Evolutionary conservation across 805 yeast genomes (phyloP).

Genomic region (Debaryomyces castellii): DNA sequence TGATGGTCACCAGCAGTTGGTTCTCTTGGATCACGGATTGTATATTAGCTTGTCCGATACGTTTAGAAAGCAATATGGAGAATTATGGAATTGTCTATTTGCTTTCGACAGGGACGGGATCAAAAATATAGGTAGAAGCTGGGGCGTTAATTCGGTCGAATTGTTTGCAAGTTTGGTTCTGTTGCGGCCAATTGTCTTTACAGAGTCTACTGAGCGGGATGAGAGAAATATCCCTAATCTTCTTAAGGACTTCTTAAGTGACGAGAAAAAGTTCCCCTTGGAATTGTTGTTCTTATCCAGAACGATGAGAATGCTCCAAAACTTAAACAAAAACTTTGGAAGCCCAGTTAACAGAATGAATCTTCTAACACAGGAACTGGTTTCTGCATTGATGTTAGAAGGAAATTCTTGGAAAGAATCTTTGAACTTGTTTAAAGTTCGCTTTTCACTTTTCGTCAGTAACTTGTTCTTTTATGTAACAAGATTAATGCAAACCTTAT

Average conservation of each 20-base stretch:
- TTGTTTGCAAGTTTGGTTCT: constrained; percentile 57
- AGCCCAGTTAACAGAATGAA: constrained; percentile 76
- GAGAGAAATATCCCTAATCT: constrained; percentile 44
- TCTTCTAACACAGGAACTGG: constrained; percentile 58
- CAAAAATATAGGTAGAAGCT: constrained; percentile 45
- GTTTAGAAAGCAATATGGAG: constrained; percentile 56
- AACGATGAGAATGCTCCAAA: constrained; percentile 74
- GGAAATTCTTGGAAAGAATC: constrained; percentile 8
- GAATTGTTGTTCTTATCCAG: constrained; percentile 65
- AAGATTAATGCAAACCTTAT: constrained; percentile 30
- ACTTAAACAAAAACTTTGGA: constrained; percentile 61
- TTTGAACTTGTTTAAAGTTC: constrained; percentile 18
- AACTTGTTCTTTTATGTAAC: constrained; percentile 31
- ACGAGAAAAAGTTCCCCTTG: constrained; percentile 65
- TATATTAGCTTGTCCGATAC: constrained; percentile 53
- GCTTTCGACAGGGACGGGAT: constrained; percentile 50
- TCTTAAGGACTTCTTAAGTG: constrained; percentile 56
- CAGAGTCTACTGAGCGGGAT: constrained; percentile 21
- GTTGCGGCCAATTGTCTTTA: constrained; percentile 44
- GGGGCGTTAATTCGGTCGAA: constrained; percentile 74
- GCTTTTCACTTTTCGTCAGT: constrained; percentile 24
- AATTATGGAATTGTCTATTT: constrained; percentile 63
- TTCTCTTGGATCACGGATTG: constrained; percentile 74
- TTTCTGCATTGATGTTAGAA: constrained; percentile 18
- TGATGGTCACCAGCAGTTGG: constrained; percentile 51